Percentiles rank a stretch among this genome's conserved stretches.
Conservation (phyloP, 2,329 filamentous ascomycete species). For the Trichoderma koningii region DNA sequence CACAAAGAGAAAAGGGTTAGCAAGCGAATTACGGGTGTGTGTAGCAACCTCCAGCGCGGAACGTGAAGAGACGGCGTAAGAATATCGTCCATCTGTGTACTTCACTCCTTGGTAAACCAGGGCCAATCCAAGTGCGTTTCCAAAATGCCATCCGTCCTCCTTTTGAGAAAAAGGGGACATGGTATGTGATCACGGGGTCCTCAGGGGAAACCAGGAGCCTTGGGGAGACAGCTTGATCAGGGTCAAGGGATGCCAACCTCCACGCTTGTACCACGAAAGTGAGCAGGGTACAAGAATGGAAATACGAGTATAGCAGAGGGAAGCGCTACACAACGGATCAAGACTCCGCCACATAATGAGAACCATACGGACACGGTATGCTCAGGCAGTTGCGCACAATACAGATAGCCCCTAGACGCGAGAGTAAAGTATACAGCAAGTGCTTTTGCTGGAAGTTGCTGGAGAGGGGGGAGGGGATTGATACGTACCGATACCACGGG, state of each 20-base stretch:
- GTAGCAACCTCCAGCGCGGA: conserved; percentile 65
- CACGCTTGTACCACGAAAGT: conserved; percentile 70
- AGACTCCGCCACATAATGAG: conserved; percentile 76
- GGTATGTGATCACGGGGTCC: conserved; percentile 58
- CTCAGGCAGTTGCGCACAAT: conserved; percentile 92
- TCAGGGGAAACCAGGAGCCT: conserved; percentile 56
- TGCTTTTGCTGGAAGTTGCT: conserved; percentile 60
- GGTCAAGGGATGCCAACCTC: conserved; percentile 76
- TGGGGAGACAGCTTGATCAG: conserved; percentile 67
- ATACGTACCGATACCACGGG: conserved; percentile 99
- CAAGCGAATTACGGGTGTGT: conserved; percentile 54
- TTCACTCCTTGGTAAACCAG: conserved; percentile 59
- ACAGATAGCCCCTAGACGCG: conserved; percentile 83
- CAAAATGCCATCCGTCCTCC: conserved; percentile 54
- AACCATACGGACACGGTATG: conserved; percentile 81
- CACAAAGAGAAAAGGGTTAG: conserved; percentile 67
- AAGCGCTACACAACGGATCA: conserved; percentile 59
- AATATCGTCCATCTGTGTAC: conserved; percentile 54
- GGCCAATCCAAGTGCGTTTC: conserved; percentile 57
- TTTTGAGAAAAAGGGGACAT: conserved; percentile 32
- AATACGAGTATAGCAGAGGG: conserved; percentile 70
- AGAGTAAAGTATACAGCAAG: conserved; percentile 81
- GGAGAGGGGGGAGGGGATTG: conserved; percentile 45
- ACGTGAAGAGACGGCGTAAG: conserved; percentile 48
- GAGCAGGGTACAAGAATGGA: conserved; percentile 70